Evolutionary conservation across 1,139 yeast species (phyloP), one percentile per base, ranked within the genome.

Genomic region (Starmera stellimalicola): DNA sequence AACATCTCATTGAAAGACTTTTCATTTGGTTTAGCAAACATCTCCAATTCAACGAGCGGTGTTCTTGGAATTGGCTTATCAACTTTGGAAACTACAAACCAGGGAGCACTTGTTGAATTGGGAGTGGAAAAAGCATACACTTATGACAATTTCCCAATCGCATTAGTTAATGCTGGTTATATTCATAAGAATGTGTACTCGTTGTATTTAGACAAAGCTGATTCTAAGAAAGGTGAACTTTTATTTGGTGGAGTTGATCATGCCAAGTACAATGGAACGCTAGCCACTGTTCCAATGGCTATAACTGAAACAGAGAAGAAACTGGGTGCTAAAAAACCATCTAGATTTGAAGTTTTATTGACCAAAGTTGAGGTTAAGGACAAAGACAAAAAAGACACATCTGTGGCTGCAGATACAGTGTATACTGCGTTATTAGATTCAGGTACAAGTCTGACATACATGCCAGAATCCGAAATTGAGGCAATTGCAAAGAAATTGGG

Each of bases 11-110:
- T 79, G n/a, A 42, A 58, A 0, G 37, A 39, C 26, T 34, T 51
- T 12, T 50, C 57, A n/a, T 70, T 78, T 50, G 88, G 83, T 2
- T 71, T 76, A 18, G 82, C 80, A 18, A 67, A 67, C 44, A 52
- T 57, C 30, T 58, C 81, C 2, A 69, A 70, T 45, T 69, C 78
- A 14, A 51, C 67, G 4, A 65, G 66, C 40, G 80, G 81, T 39
- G 80, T 78, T 23, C 58, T 77, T 30, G 87, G 85, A 30, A 70
- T 78, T 42, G 82, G 82, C 7, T 64, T 74, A 22, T 58, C 66
- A 7, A 73, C 68, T 2, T 54, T 70, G 37, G 81, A 76, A 49
- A 61, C 70, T 3, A 63, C 1, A 53, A 51, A 35, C 47, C 58
- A 4, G 51, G 61, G n/a, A 12, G 37, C 14, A 33, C 39, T 10